A percentile compares a stretch with the other conserved stretches of the same genome.
phyloP scores from a whole-genome alignment of 2,329 filamentous ascomycete species.

The Aureobasidium vineae region DNA sequence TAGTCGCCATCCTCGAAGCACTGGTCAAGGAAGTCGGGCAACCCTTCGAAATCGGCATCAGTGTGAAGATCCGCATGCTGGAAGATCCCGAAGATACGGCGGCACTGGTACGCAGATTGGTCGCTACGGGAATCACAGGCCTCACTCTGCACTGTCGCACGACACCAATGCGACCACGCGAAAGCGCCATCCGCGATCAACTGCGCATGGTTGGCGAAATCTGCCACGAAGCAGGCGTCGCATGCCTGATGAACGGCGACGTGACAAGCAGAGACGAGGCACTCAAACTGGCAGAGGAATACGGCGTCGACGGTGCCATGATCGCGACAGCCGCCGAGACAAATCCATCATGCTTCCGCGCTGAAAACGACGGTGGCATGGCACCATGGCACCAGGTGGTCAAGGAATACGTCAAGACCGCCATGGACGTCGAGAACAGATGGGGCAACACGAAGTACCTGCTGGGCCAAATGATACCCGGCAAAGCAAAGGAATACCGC shows the following conservation, averaged over 20 bases:
- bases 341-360: conserved; percentile 84
- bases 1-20: conserved; percentile 78
- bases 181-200: conserved; percentile 82
- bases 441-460: conserved; percentile 93
- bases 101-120: conserved; percentile 71
- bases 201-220: conserved; percentile 77
- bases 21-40: conserved; percentile 75
- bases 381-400: conserved; percentile 75
- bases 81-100: conserved; percentile 74
- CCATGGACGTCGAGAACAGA: conserved; percentile 77
- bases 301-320: conserved; percentile 91
- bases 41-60: conserved; percentile 85
- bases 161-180: conserved; percentile 88
- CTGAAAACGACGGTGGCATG: conserved; percentile 65
- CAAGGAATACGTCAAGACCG: conserved; percentile 67
- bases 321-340: conserved; percentile 90
- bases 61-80: conserved; percentile 91
- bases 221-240: conserved; percentile 81
- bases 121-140: conserved; percentile 84
- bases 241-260: conserved; percentile 95
- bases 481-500: conserved; percentile 65
- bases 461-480: conserved; percentile 79
- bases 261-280: conserved; percentile 74
- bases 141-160: conserved; percentile 95
- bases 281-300: conserved; percentile 68